Percentiles rank a stretch among this genome's conserved stretches.
Conservation (phyloP, 169 alveolate species). For the Plasmodium malariae region DNA sequence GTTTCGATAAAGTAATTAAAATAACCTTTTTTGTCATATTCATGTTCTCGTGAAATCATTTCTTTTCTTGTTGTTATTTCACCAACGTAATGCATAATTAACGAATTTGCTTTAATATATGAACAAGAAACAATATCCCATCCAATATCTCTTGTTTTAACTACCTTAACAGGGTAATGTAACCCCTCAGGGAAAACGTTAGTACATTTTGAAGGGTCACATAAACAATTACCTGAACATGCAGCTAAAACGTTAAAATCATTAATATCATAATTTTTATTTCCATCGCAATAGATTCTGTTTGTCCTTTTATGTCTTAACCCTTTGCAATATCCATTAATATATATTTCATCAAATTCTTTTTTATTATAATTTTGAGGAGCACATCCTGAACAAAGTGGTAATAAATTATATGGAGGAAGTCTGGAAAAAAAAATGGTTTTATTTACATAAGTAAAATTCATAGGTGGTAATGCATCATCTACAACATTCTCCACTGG, state of each 20-base stretch:
- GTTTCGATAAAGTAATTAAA: conserved; percentile 87
- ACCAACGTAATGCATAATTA: conserved; percentile 91
- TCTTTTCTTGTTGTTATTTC: conserved; percentile 87
- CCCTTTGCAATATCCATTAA: conserved; percentile 83
- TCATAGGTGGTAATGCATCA: conserved; percentile 84
- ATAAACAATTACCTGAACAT: conserved; percentile 86
- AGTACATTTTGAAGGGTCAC: conserved; percentile 83
- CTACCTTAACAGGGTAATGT: conserved; percentile 84
- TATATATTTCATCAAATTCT: conserved; percentile 74
- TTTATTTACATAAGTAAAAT: conserved; percentile 82
- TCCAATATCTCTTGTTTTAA: conserved; percentile 81
- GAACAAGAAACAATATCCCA: conserved; percentile 84
- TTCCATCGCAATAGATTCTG: conserved; percentile 80
- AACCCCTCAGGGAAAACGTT: conserved; percentile 83
- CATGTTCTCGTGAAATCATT: conserved; percentile 89
- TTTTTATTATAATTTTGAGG: conserved; percentile 77
- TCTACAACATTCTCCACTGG: conserved; percentile 86
- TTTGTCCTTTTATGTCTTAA: conserved; percentile 77
- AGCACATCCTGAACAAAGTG: conserved; percentile 83
- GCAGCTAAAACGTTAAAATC: conserved; percentile 83
- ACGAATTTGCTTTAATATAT: conserved; percentile 84
- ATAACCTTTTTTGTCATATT: conserved; percentile 83
- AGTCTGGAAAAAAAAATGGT: conserved; percentile 80
- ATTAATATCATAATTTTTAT: conserved; percentile 79
- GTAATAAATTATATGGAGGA: conserved; percentile 81